phyloP scores from a whole-genome alignment of 2,329 filamentous ascomycete species.

The Colletotrichum coccodes region DNA sequence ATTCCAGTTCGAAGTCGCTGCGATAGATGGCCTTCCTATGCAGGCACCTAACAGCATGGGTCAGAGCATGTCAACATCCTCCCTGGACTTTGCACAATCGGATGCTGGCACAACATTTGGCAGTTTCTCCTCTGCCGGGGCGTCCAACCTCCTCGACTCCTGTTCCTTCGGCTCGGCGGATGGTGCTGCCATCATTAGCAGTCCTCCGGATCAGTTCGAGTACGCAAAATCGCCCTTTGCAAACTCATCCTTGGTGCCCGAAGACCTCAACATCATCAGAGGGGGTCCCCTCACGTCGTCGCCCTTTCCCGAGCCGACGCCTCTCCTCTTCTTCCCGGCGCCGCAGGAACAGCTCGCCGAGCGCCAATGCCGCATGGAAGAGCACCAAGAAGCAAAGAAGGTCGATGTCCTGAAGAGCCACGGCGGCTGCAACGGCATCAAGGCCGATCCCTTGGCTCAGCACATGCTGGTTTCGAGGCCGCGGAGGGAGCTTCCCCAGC shows the following conservation, averaged over 20 bases:
- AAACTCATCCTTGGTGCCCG: constrained; percentile 9
- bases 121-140: constrained; percentile 31
- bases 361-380: constrained; percentile 1
- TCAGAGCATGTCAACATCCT: constrained; percentile 15
- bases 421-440: neutral
- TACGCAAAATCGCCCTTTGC: constrained; percentile 19
- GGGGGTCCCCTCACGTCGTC: constrained; percentile 8
- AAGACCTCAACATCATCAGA: constrained; percentile 12
- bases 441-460: neutral
- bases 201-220: constrained; percentile 16
- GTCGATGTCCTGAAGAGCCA: neutral
- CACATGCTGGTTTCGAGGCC: constrained; percentile 3
- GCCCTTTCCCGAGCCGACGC: constrained; percentile 20
- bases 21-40: constrained; percentile 14
- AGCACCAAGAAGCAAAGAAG: neutral
- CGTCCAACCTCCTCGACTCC: constrained; percentile 16
- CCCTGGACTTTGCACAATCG: constrained; percentile 13
- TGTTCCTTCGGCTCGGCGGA: constrained; percentile 21
- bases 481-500: constrained; percentile 26
- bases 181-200: constrained; percentile 6
- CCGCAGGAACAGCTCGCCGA: constrained; percentile 4
- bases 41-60: neutral
- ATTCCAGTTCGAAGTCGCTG: constrained; percentile 12
- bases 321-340: constrained; percentile 15
- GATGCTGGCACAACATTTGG: constrained; percentile 21